Evolutionary conservation across 2,329 filamentous ascomycete genomes (phyloP), one percentile per base, ranked within the genome.

Genomic region (Saccharata proteae): DNA sequence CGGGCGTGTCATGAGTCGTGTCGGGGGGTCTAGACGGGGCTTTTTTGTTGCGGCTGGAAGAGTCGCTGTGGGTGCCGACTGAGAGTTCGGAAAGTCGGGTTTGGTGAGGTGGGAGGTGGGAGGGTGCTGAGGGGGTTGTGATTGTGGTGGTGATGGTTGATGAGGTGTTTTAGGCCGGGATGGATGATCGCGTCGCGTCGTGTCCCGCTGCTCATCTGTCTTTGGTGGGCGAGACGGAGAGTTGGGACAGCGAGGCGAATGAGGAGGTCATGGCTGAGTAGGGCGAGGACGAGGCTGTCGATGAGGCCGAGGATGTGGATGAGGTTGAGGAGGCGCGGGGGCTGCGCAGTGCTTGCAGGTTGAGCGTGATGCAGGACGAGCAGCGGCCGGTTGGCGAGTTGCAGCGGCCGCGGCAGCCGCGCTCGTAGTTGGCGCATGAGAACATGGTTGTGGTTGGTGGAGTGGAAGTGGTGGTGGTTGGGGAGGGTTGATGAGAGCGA

Each of bases 401-500:
- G 52, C 51, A 57, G 35, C 55, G 55, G 32, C 55, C 55, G 26
- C 55, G 52, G 52, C 55, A 59, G 42, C 55, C 55, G 17, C 55
- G 54, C 39, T 59, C 55, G 51, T 59, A 59, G 50, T 59, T 59
- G 48, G 51, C 49, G 42, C 55, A 59, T 25, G 55, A 59, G 53
- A 57, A 58, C 55, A 59, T 59, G 35, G 30, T 52, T 47, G 25
- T n/a, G n/a, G n/a, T n/a, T n/a, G n/a, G n/a, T n/a, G n/a, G 15
- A 11, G 26, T 30, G 15, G 30, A n/a, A 13, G 29, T 41, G 13
- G 22, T 18, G 26, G 16, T 8, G 20, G 16, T 26, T n/a, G n/a
- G n/a, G n/a, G n/a, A n/a, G n/a, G n/a, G n/a, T n/a, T n/a, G n/a
- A n/a, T n/a, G n/a, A n/a, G n/a, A n/a, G n/a, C n/a, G n/a, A n/a